Evolutionary conservation across 192 early-diverging fungal species (phyloP).

Genomic region (Thoreauomyces humboldtii): DNA sequence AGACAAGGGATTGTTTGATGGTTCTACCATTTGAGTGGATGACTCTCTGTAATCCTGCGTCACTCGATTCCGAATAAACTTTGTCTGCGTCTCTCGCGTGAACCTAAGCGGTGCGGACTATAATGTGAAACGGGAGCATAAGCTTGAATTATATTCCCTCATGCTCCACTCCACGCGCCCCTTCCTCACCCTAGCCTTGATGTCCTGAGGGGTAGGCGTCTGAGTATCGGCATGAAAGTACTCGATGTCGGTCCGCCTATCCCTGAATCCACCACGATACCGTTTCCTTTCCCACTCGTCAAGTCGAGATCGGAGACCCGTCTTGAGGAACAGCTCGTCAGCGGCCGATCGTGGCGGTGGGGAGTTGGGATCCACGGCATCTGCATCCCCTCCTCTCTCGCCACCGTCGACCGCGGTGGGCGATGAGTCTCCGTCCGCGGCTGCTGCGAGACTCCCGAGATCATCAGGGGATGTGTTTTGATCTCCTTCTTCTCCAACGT

Average conservation of each 20-base stretch:
- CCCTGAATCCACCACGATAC: conserved; percentile 52
- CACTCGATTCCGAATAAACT: conserved; percentile 38
- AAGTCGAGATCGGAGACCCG: conserved; percentile 21
- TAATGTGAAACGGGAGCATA: conserved; percentile 11
- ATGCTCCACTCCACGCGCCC: not conserved
- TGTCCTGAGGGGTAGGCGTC: conserved; percentile 57
- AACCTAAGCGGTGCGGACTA: conserved; percentile 28
- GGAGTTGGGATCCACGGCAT: no score
- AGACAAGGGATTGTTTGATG: no score
- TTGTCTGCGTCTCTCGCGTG: conserved; percentile 59
- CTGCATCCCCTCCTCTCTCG: no score
- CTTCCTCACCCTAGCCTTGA: conserved; percentile 35
- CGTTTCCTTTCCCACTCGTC: conserved; percentile 45
- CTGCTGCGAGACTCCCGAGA: no score
- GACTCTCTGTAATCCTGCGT: conserved; percentile 40
- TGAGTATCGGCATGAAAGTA: conserved; percentile 57
- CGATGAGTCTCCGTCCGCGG: no score
- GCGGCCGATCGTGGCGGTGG: no score
- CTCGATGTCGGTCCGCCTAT: conserved; percentile 35
- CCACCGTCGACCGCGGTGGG: no score
- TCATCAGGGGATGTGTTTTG: no score
- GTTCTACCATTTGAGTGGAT: conserved; percentile 62
- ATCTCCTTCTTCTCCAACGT: no score
- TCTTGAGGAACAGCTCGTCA: conserved; percentile 7
- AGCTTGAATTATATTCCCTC: not conserved